phyloP scores from a whole-genome alignment of 352 stramenopile genomes.

The Aphanomyces euteiches region DNA sequence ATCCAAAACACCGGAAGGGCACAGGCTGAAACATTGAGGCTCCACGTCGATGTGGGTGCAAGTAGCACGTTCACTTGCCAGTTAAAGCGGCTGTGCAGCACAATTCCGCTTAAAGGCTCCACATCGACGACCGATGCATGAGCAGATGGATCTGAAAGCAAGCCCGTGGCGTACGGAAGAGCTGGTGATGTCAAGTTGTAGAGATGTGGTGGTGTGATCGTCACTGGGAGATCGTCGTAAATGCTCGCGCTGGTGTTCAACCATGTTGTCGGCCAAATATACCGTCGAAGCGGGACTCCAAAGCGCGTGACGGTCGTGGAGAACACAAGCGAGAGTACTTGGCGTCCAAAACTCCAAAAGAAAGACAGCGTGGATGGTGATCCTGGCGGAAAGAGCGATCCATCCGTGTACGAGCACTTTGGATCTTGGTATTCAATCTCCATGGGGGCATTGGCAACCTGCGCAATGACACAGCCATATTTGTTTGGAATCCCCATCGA shows the following conservation, averaged over 20 bases:
- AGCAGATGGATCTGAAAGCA: not conserved
- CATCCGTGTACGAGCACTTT: constrained; percentile 12
- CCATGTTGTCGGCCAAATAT: not conserved
- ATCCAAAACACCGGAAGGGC: constrained; percentile 25
- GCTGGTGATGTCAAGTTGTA: constrained; percentile 16
- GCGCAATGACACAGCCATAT: constrained; percentile 10
- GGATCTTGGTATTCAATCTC: constrained; percentile 12
- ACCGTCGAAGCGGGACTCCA: constrained; percentile 14
- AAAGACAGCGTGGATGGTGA: constrained; percentile 11
- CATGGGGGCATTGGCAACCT: not conserved
- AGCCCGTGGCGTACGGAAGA: constrained; percentile 9
- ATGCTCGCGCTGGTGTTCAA: constrained; percentile 7
- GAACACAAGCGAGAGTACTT: not conserved
- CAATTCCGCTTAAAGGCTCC: constrained; percentile 6
- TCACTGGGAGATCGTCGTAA: constrained; percentile 24
- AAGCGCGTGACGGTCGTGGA: not conserved
- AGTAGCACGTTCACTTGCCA: constrained; percentile 20
- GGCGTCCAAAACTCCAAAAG: not conserved
- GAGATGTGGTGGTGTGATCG: constrained; percentile 14
- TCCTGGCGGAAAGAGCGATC: constrained; percentile 9
- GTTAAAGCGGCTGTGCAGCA: constrained; percentile 20
- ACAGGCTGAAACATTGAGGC: not conserved
- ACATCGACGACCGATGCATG: constrained; percentile 16
- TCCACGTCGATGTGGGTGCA: not conserved
- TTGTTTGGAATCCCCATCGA: not conserved